Percentiles rank a stretch among this genome's conserved stretches.
Evolutionary conservation across 305 asterid species (phyloP).

Genomic region (Solanum hybrid): DNA sequence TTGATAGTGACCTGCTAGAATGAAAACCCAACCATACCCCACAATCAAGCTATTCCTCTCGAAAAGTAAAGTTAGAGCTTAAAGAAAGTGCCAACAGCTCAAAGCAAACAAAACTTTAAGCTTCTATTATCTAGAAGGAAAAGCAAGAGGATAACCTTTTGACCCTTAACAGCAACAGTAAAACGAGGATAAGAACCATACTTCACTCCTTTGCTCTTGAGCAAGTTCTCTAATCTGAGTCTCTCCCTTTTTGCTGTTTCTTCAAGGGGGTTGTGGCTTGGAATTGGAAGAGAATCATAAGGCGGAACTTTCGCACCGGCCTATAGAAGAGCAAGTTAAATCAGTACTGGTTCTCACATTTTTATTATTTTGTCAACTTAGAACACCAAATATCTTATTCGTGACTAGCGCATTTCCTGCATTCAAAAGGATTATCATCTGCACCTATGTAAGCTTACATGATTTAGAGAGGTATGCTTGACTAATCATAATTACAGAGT

Average conservation of each 20-base stretch:
- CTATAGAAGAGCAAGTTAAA: constrained; percentile 15
- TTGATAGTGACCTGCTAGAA: constrained; percentile 55
- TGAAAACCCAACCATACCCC: background rate
- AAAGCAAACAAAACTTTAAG: background rate
- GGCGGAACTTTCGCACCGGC: constrained; percentile 18
- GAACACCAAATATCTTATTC: background rate
- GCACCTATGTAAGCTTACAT: background rate
- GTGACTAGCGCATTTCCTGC: background rate
- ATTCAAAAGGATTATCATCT: background rate
- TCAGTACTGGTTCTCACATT: constrained; percentile 26
- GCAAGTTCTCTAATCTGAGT: constrained; percentile 50
- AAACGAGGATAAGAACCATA: constrained; percentile 65
- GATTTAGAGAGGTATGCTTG: background rate
- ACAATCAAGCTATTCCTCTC: background rate
- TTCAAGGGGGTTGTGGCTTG: constrained; percentile 43
- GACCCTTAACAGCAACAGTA: constrained; percentile 73
- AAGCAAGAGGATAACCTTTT: constrained; percentile 40
- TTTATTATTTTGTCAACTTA: background rate
- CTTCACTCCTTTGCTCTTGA: constrained; percentile 54
- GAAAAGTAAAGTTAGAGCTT: background rate
- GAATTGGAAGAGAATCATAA: constrained; percentile 33
- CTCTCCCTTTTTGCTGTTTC: constrained; percentile 68
- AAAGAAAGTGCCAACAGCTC: background rate
- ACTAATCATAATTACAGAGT: background rate
- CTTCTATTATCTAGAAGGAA: background rate